phyloP scores from a whole-genome alignment of 1,139 yeast genomes.

The Maudiozyma humilis region DNA sequence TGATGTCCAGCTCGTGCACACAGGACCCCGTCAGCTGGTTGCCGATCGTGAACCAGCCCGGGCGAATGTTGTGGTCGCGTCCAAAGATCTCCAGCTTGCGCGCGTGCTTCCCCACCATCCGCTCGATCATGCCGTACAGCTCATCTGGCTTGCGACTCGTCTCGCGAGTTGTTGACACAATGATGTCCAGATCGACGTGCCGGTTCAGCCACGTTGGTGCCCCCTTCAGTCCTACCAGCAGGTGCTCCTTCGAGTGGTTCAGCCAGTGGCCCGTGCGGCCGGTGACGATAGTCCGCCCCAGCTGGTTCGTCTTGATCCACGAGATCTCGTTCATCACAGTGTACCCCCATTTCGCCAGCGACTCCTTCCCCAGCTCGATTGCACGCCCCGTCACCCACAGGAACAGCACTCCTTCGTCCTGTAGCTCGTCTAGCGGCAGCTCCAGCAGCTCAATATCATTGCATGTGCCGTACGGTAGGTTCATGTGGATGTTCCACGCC shows the following conservation, averaged over 20 bases:
- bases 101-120: constrained; percentile 67
- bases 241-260: constrained; percentile 88
- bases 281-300: constrained; percentile 81
- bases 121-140: constrained; percentile 70
- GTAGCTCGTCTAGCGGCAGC: constrained; percentile 59
- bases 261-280: constrained; percentile 97
- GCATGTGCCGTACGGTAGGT: constrained; percentile 68
- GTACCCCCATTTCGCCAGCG: constrained; percentile 78
- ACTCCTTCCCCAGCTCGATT: constrained; percentile 75
- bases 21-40: constrained; percentile 61
- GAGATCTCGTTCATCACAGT: constrained; percentile 66
- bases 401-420: constrained; percentile 73
- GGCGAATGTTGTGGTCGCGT: constrained; percentile 71
- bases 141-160: constrained; percentile 91
- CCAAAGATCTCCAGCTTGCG: constrained; percentile 86
- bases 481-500: constrained; percentile 84
- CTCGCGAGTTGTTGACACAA: constrained; percentile 79
- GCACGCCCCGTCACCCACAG: constrained; percentile 96
- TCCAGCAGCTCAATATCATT: constrained; percentile 62
- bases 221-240: constrained; percentile 79
- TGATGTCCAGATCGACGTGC: constrained; percentile 61
- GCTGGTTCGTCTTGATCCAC: constrained; percentile 86
- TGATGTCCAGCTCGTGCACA: constrained; percentile 52
- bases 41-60: constrained; percentile 90
- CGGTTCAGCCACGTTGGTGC: constrained; percentile 63